Evolutionary conservation across 208 protist species (phyloP).

Genomic region (Leishmania aethiopica): DNA sequence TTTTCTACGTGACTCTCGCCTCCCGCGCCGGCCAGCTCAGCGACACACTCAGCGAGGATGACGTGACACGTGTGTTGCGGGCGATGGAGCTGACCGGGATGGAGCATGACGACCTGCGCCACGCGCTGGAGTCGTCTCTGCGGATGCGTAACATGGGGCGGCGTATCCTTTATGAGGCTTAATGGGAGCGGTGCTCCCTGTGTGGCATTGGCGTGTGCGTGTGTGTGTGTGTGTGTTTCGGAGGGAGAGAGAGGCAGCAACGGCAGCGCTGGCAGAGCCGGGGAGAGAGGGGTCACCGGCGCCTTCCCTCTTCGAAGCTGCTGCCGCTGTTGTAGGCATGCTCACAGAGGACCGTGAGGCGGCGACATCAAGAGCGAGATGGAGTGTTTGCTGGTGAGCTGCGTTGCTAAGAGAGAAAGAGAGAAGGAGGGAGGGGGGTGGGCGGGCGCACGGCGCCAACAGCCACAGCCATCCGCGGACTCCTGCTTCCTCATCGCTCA

Average conservation of each 20-base stretch:
- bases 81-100: conserved; percentile 60
- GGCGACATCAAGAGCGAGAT: neutral
- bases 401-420: too few relatives aligned
- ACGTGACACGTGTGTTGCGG: conserved; percentile 60
- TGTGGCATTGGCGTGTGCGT: neutral
- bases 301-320: neutral
- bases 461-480: too few relatives aligned
- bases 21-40: conserved; percentile 55
- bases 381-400: neutral
- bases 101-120: conserved; percentile 56
- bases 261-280: neutral
- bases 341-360: neutral
- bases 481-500: neutral
- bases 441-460: neutral
- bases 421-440: too few relatives aligned
- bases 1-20: conserved; percentile 62
- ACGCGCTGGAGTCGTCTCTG: conserved; percentile 61
- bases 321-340: neutral
- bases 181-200: neutral
- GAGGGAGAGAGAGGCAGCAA: neutral
- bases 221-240: neutral
- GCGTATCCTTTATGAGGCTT: conserved; percentile 30
- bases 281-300: neutral
- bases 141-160: conserved; percentile 51
- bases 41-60: conserved; percentile 52